Conservation (phyloP, 768 basidiomycete genomes). For the Pisolithus sp. region DNA sequence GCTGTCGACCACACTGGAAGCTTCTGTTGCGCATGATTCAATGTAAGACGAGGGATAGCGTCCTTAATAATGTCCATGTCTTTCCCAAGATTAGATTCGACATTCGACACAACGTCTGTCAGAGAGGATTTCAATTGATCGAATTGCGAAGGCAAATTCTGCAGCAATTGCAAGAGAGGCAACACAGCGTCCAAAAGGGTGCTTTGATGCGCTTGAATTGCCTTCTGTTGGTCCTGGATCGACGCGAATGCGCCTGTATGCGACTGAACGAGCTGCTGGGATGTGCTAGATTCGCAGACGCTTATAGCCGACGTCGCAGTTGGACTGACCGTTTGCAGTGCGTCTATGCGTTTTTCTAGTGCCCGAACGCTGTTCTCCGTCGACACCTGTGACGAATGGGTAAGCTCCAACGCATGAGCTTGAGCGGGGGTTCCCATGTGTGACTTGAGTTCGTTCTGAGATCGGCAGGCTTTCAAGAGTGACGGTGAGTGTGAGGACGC, state of each 20-base stretch:
- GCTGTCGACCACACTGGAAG: background rate
- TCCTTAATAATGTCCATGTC: constrained; percentile 11
- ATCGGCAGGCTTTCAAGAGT: constrained; percentile 46
- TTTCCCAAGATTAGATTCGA: constrained; percentile 12
- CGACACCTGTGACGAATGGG: constrained; percentile 37
- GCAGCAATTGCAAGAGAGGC: constrained; percentile 56
- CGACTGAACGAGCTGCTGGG: constrained; percentile 40
- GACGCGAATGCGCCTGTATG: constrained; percentile 52
- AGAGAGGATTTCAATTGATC: constrained; percentile 18
- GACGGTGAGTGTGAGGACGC: constrained; percentile 8
- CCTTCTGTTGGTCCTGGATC: constrained; percentile 36
- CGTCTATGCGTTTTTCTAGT: constrained; percentile 50
- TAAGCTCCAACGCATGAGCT: constrained; percentile 29
- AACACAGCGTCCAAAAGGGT: constrained; percentile 47
- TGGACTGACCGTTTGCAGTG: constrained; percentile 42
- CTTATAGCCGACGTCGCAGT: background rate
- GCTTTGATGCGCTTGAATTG: constrained; percentile 44
- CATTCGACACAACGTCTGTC: constrained; percentile 13
- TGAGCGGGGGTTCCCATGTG: constrained; percentile 55
- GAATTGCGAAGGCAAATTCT: constrained; percentile 53
- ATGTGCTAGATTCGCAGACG: constrained; percentile 20
- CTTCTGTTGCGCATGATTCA: background rate
- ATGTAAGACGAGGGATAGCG: constrained; percentile 3
- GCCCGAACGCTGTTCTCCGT: constrained; percentile 34
- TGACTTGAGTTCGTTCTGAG: constrained; percentile 55